phyloP scores from a whole-genome alignment of 2,329 filamentous ascomycete species.

The Neofusicoccum laricinum region DNA sequence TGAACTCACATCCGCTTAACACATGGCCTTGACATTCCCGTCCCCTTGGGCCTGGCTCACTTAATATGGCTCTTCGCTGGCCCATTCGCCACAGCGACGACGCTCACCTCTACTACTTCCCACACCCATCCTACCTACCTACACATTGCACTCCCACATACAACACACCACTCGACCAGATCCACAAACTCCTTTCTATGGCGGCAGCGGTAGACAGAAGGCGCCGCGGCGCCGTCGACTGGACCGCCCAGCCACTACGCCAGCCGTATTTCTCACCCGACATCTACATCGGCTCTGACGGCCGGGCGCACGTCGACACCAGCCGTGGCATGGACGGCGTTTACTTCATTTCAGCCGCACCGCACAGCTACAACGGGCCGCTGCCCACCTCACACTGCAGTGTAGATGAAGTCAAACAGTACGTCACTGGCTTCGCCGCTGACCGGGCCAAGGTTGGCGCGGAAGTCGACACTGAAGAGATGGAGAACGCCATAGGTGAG shows the following conservation, averaged over 20 bases:
- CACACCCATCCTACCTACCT: too few species aligned
- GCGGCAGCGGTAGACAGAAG: background rate
- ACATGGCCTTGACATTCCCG: too few species aligned
- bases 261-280: background rate
- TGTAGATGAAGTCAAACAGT: background rate
- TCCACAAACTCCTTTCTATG: background rate
- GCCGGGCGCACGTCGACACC: background rate
- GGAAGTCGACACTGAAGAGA: too few species aligned
- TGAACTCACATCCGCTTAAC: too few species aligned
- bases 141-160: background rate
- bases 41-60: too few species aligned
- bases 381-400: background rate
- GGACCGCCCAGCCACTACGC: background rate
- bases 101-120: too few species aligned
- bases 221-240: background rate
- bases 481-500: too few species aligned
- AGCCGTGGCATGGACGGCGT: background rate
- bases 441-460: background rate
- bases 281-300: background rate
- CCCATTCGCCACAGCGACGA: too few species aligned
- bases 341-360: background rate
- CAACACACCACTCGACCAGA: background rate
- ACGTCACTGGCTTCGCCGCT: background rate
- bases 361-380: background rate
- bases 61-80: too few species aligned